Evolutionary conservation across 108 stramenopile species (phyloP).

Genomic region (Seminavis robusta): DNA sequence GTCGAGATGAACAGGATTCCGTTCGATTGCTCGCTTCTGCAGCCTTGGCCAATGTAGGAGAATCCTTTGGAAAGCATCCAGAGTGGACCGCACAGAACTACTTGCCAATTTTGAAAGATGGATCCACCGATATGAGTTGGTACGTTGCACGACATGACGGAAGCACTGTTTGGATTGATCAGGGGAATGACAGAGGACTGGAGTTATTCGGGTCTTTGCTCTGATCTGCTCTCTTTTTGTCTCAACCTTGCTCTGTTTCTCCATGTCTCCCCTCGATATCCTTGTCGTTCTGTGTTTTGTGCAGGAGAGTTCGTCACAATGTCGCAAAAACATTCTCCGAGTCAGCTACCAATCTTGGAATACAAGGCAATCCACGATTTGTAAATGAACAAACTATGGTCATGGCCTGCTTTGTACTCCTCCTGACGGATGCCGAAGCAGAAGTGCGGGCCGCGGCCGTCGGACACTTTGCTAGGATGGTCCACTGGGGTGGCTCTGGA

Average conservation of each 20-base stretch:
- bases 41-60: conserved; percentile 63
- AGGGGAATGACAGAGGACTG: conserved; percentile 47
- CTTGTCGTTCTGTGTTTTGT: conserved; percentile 1
- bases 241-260: not conserved
- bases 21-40: conserved; percentile 91
- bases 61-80: conserved; percentile 53
- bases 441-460: conserved; percentile 95
- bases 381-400: conserved; percentile 35
- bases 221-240: not conserved
- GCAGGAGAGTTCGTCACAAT: conserved; percentile 91
- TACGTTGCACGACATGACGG: conserved; percentile 43
- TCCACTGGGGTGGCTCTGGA: conserved; percentile 71
- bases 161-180: conserved; percentile 42
- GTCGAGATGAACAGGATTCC: conserved; percentile 94
- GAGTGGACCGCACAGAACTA: conserved; percentile 66
- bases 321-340: conserved; percentile 80
- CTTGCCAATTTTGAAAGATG: conserved; percentile 75
- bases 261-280: not conserved
- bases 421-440: conserved; percentile 88
- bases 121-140: conserved; percentile 81
- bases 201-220: not conserved
- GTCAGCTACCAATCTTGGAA: conserved; percentile 67
- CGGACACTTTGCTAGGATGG: conserved; percentile 77
- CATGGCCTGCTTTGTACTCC: conserved; percentile 67
- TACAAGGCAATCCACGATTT: conserved; percentile 28